These are phyloP conservation scores for Coniochaeta ligniaria DNA, from an alignment of 2,329 filamentous ascomycete species.

Conservation along the genomic window DNA sequence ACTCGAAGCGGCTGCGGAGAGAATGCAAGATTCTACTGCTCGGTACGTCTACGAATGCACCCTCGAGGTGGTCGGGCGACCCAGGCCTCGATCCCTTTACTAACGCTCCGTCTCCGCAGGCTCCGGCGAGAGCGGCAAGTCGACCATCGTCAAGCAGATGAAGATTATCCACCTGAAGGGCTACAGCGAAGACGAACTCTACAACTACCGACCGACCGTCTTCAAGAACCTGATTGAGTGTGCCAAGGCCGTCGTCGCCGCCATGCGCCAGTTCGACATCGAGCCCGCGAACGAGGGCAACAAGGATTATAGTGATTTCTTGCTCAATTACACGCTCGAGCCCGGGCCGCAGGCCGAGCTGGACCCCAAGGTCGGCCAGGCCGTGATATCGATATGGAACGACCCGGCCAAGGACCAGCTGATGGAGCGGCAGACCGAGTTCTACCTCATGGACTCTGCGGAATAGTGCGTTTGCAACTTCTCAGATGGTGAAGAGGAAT, in stretches of 20 bases:
- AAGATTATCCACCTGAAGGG: constrained; percentile 99
- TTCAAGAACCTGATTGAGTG: constrained; percentile 99
- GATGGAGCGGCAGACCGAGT: constrained; percentile 92
- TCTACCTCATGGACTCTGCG: constrained; percentile 98
- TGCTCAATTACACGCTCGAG: constrained; percentile 83
- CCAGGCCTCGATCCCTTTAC: background rate
- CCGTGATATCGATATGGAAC: constrained; percentile 82
- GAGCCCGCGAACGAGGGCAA: constrained; percentile 67
- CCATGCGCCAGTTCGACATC: constrained; percentile 88
- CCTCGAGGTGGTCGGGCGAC: background rate
- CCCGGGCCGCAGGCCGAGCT: constrained; percentile 82
- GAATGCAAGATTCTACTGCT: constrained; percentile 98
- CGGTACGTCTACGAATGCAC: constrained; percentile 49
- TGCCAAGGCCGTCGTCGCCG: constrained; percentile 84
- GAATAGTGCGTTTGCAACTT: constrained; percentile 67
- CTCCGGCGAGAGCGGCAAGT: constrained; percentile 97
- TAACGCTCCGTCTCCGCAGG: constrained; percentile 43
- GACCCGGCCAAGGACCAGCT: constrained; percentile 77
- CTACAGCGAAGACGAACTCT: constrained; percentile 88
- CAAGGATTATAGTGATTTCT: constrained; percentile 67
- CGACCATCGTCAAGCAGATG: constrained; percentile 99
- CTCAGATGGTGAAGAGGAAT: background rate
- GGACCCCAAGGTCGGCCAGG: constrained; percentile 72
- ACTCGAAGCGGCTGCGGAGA: constrained; percentile 82
- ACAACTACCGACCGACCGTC: constrained; percentile 89